These are phyloP conservation scores for Lathyrus aphaca DNA, from an alignment of 306 rosid species.

Conservation along the genomic window DNA sequence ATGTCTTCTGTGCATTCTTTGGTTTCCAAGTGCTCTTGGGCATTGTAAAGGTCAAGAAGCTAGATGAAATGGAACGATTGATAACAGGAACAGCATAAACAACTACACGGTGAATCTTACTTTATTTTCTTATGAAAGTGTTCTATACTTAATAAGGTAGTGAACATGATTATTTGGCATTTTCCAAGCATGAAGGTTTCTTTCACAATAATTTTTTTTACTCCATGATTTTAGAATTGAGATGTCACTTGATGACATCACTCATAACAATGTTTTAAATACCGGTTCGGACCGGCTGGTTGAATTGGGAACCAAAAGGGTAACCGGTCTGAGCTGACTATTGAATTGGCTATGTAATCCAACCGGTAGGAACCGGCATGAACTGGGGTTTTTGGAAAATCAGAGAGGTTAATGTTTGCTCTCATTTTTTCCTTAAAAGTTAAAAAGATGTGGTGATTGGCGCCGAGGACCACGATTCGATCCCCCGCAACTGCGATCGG, in stretches of 20 bases:
- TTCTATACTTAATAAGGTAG: slow-evolving; percentile 7
- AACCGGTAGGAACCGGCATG: no score
- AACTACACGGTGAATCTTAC: slow-evolving; percentile 50
- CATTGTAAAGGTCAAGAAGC: slow-evolving; percentile 79
- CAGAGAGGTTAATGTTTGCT: no score
- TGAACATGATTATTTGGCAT: slow-evolving; percentile 15
- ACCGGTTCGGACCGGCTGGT: no score
- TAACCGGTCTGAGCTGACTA: no score
- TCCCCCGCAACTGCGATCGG: no score
- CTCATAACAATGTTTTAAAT: neutral
- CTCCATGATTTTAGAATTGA: neutral
- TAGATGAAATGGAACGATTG: slow-evolving; percentile 84
- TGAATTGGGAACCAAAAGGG: no score
- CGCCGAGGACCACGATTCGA: no score
- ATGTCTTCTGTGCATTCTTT: slow-evolving; percentile 73
- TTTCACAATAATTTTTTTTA: neutral
- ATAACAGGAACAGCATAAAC: slow-evolving; percentile 85
- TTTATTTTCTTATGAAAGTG: slow-evolving; percentile 9
- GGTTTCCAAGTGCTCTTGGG: slow-evolving; percentile 88
- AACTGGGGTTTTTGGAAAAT: no score
- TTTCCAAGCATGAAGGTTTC: neutral
- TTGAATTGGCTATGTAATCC: no score
- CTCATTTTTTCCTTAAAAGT: no score
- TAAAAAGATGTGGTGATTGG: no score
- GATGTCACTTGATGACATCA: slow-evolving; percentile 25